Evolutionary conservation across 139 green algal genomes (phyloP), one percentile per base, ranked within the genome.

Genomic region (Pleodorina starrii): DNA sequence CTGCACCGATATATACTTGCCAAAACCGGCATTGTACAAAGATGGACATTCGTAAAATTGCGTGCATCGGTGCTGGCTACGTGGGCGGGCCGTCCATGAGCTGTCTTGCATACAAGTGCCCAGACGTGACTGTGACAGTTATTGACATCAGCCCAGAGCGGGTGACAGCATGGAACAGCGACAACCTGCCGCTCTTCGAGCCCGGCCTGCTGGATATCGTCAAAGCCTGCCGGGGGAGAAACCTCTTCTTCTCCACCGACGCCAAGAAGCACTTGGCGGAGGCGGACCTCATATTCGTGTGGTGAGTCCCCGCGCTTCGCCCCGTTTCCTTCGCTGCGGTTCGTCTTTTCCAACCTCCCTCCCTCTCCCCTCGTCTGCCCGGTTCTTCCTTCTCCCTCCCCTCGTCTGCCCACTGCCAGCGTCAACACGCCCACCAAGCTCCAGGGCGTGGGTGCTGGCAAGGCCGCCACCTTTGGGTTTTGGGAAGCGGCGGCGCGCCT

Each of bases 391-490:
- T 1, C 54, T 66, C 5, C 54, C 29, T 27, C 54, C 9, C 54
- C 3, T 25, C 46, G 38, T 40, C 27, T 27, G 38, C 36, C 35
- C 71, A 29, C 40, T 7, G 32, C 76, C 89, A 97, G 94, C 82
- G 98, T 99, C 19, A 99, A 99, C 93, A 99, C 98, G 14, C 98
- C 98, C 32, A 99, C 97, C 60, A 99, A 99, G 94, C 98, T 95
- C 14, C 91, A 90, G 16, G 97, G 98, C 35, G 94, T 99, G 25
- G 98, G 98, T n/a, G 97, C 97, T 17, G 98, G 98, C 81, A 98
- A 97, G 84, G 98, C 98, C 3, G 98, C 98, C n/a, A 97, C 99
- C 90, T 93, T 99, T n/a, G 98, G 96, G 3, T 99, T 99, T 93
- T 99, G 98, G 98, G 98, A 99, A 89, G 94, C 94, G 12, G 98